A percentile compares a stretch with the other conserved stretches of the same genome.
Evolutionary conservation across 2,329 filamentous ascomycete species (phyloP).

Genomic region (Macroventuria anomochaeta): DNA sequence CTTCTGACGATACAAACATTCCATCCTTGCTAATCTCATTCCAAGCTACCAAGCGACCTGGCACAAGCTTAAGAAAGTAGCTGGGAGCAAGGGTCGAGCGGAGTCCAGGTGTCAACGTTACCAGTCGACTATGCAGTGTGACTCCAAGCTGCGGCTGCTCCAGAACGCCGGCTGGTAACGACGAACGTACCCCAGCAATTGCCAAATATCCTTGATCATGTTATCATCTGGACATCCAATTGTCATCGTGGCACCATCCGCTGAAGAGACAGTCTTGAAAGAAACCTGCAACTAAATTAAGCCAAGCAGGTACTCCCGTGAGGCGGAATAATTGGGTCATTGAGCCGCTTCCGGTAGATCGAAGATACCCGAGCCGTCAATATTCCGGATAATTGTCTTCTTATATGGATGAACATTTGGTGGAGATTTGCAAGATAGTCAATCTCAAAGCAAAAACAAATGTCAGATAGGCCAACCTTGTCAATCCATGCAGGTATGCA

Average conservation of each 20-base stretch:
- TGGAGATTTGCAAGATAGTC: not conserved
- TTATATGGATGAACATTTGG: not conserved
- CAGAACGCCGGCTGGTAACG: conserved; percentile 4
- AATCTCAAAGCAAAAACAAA: not conserved
- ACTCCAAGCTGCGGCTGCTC: conserved; percentile 5
- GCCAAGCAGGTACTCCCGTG: conserved; percentile 13
- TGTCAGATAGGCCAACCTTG: not conserved
- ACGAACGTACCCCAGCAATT: not conserved
- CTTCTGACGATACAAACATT: not conserved
- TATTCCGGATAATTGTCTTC: not conserved
- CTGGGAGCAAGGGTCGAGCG: conserved; percentile 4
- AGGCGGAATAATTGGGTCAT: not conserved
- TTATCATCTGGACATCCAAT: conserved; percentile 3
- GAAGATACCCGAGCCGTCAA: not conserved
- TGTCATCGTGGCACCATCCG: conserved; percentile 4
- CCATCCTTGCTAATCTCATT: not conserved
- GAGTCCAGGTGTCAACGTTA: conserved; percentile 3
- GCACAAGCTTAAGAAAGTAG: not conserved
- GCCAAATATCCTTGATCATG: conserved; percentile 4
- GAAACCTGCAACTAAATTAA: not conserved
- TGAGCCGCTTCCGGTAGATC: not conserved
- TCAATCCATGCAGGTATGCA: not conserved
- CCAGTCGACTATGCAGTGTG: conserved; percentile 13
- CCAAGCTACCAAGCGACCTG: conserved; percentile 6
- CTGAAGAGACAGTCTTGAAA: not conserved